phyloP scores from a whole-genome alignment of 2,329 filamentous ascomycete genomes.

The Penicillium corylophilum region DNA sequence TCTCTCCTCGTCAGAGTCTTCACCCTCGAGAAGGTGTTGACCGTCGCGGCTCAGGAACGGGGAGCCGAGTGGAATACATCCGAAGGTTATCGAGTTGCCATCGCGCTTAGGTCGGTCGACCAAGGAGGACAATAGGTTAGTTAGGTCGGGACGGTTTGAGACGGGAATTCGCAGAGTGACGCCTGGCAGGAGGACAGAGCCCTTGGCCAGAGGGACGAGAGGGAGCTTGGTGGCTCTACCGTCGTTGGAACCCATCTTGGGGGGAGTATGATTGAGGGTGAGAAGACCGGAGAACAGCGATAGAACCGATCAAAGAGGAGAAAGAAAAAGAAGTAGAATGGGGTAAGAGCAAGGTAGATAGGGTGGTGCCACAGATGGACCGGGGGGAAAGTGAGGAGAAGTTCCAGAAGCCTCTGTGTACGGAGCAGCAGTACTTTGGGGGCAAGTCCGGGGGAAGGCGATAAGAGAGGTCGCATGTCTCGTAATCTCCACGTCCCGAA shows the following conservation, averaged over 20 bases:
- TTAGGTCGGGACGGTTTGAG: conserved; percentile 79
- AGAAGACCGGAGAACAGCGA: background rate
- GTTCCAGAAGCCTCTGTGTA: conserved; percentile 31
- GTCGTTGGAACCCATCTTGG: conserved; percentile 38
- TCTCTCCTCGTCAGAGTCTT: conserved; percentile 51
- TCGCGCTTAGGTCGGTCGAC: conserved; percentile 72
- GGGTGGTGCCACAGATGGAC: background rate
- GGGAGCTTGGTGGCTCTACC: conserved; percentile 57
- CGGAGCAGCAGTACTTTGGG: conserved; percentile 15
- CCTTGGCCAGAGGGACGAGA: conserved; percentile 77
- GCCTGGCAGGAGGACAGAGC: conserved; percentile 80
- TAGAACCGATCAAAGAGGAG: background rate
- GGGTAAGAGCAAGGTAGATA: background rate
- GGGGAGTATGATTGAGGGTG: background rate
- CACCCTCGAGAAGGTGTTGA: conserved; percentile 69
- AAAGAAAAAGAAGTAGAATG: background rate
- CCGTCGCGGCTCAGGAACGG: conserved; percentile 72
- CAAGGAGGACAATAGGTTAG: conserved; percentile 79
- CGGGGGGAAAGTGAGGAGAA: conserved; percentile 8
- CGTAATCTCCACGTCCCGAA: conserved; percentile 33
- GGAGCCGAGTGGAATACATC: conserved; percentile 81
- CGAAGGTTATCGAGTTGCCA: conserved; percentile 71
- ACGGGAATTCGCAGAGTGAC: conserved; percentile 82
- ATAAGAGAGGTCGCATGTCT: conserved; percentile 26
- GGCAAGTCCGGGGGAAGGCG: conserved; percentile 30